These are phyloP conservation scores for Thymus mandschuricus DNA, from an alignment of 257 asterid species.

Conservation along the genomic window DNA sequence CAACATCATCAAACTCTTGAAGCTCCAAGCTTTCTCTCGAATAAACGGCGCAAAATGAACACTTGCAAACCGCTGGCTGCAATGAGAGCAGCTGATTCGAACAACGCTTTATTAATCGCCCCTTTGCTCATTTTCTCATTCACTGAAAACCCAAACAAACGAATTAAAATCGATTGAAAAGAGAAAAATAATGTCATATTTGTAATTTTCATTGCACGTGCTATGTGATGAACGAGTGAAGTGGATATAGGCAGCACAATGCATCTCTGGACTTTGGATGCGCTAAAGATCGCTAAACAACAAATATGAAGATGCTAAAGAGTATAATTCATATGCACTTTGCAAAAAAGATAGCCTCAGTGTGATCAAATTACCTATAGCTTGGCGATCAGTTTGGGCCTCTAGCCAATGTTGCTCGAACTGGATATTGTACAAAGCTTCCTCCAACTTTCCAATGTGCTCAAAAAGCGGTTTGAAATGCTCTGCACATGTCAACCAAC, in stretches of 20 bases:
- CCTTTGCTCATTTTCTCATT: constrained; percentile 77
- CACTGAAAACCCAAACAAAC: constrained; percentile 46
- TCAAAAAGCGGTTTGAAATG: constrained; percentile 92
- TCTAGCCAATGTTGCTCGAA: constrained; percentile 98
- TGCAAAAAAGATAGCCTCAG: not conserved
- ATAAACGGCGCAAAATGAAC: constrained; percentile 65
- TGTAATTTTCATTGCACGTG: not conserved
- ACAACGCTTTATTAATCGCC: constrained; percentile 66
- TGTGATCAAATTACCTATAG: constrained; percentile 53
- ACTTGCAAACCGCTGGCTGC: constrained; percentile 74
- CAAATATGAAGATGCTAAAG: not conserved
- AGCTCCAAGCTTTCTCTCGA: constrained; percentile 74
- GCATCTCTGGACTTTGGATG: not conserved
- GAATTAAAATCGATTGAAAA: not conserved
- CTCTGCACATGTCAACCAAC: constrained; percentile 53
- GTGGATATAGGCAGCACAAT: not conserved
- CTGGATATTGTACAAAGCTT: constrained; percentile 87
- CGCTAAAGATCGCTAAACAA: not conserved
- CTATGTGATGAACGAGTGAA: not conserved
- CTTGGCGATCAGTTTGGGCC: constrained; percentile 97
- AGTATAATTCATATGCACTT: not conserved
- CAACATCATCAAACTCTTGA: constrained; percentile 76
- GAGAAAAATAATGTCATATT: not conserved
- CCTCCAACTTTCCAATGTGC: constrained; percentile 90
- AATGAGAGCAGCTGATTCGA: constrained; percentile 69